phyloP scores from a whole-genome alignment of 73 alveolate species.

The Durusdinium trenchii region DNA sequence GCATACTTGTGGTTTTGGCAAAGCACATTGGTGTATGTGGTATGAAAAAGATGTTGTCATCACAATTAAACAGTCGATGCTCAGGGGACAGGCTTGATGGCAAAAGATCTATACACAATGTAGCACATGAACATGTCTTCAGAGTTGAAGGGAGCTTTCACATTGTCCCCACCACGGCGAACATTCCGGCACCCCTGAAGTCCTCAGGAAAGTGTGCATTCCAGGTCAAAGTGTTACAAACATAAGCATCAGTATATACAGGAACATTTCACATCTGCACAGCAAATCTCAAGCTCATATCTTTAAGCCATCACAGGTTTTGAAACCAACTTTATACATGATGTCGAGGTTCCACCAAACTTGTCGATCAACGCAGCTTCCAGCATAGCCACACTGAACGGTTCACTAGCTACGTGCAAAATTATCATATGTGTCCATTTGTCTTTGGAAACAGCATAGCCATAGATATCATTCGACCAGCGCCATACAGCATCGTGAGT shows the following conservation, averaged over 20 bases:
- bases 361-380: constrained; percentile 16
- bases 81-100: background rate
- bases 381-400: background rate
- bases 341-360: background rate
- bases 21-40: background rate
- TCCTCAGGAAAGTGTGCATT: background rate
- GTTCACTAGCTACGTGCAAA: background rate
- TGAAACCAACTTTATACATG: background rate
- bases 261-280: background rate
- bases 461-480: too few relatives aligned
- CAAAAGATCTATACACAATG: background rate
- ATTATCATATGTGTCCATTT: background rate
- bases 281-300: background rate
- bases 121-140: background rate
- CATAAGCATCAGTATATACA: background rate
- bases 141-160: background rate
- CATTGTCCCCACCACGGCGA: constrained; percentile 11
- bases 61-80: background rate
- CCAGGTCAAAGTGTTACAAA: background rate
- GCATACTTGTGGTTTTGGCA: background rate
- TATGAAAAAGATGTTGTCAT: background rate
- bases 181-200: background rate
- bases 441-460: too few relatives aligned
- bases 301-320: too few relatives aligned
- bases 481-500: too few relatives aligned